Evolutionary conservation across 106 monocot species (phyloP).

Genomic region (Phalaenopsis aphrodite): DNA sequence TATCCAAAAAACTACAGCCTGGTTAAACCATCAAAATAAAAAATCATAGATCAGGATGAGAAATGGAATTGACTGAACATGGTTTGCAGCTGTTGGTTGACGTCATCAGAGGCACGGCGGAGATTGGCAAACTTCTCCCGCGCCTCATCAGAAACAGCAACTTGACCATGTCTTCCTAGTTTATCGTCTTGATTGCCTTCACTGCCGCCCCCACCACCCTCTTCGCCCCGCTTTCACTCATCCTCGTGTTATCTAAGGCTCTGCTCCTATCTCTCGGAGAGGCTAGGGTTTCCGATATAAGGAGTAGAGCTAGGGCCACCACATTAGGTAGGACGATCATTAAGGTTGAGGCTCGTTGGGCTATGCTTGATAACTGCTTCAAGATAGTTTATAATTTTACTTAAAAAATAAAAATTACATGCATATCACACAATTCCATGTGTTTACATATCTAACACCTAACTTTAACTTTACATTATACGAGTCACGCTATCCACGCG

Average conservation of each 20-base stretch:
- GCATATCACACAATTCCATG: too few species aligned
- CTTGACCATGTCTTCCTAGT: constrained; percentile 90
- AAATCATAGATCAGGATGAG: constrained; percentile 6
- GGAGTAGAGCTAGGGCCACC: too few species aligned
- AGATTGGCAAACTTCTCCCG: constrained; percentile 85
- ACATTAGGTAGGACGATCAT: too few species aligned
- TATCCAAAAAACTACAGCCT: constrained; percentile 4
- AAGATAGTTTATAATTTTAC: too few species aligned
- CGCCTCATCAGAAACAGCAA: constrained; percentile 72
- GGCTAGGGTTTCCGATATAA: not conserved
- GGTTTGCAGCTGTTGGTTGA: constrained; percentile 70
- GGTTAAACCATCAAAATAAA: not conserved
- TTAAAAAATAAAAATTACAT: too few species aligned
- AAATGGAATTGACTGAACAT: constrained; percentile 60
- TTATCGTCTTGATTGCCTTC: constrained; percentile 61
- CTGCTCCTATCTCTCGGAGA: too few species aligned
- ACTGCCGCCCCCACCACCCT: constrained; percentile 58
- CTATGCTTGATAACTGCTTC: too few species aligned
- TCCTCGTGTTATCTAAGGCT: constrained; percentile 3
- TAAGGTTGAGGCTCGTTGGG: too few species aligned
- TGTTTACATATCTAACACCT: too few species aligned
- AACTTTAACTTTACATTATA: too few species aligned
- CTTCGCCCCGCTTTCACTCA: constrained; percentile 49
- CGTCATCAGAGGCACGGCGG: constrained; percentile 77
- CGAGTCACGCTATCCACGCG: too few species aligned